A percentile compares a stretch with the other conserved stretches of the same genome.
phyloP scores from a whole-genome alignment of 2,329 filamentous ascomycete species.

The Botrytis byssoidea region DNA sequence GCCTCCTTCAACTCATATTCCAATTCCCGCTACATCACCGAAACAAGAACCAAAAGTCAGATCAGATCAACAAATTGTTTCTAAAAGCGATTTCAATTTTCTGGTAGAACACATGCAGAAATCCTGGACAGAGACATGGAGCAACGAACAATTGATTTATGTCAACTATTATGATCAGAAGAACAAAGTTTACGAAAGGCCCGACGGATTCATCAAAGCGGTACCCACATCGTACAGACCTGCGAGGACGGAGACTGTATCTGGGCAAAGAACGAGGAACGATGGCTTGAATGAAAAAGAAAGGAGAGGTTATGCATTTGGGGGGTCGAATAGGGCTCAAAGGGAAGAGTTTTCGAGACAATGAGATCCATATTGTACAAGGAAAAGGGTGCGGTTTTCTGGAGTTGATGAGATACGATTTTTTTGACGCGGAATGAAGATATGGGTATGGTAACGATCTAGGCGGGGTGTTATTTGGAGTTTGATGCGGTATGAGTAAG shows the following conservation, averaged over 20 bases:
- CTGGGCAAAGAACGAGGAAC: not conserved
- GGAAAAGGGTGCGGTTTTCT: not conserved
- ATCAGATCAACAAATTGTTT: slow-evolving; percentile 7
- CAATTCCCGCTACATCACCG: not conserved
- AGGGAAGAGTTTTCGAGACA: not conserved
- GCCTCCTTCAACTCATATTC: not conserved
- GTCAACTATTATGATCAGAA: slow-evolving; percentile 9
- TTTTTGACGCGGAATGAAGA: not conserved
- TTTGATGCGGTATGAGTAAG: not conserved
- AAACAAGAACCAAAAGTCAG: not conserved
- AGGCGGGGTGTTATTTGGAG: not conserved
- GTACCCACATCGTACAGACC: slow-evolving; percentile 1
- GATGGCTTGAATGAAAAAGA: not conserved
- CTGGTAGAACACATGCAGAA: slow-evolving; percentile 11
- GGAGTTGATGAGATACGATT: not conserved
- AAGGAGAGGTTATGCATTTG: not conserved
- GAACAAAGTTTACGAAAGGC: not conserved
- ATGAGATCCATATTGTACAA: slow-evolving; percentile 1
- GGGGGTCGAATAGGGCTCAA: no score
- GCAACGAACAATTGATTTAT: slow-evolving; percentile 6
- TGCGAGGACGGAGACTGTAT: not conserved
- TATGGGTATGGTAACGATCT: not conserved
- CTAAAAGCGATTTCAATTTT: not conserved
- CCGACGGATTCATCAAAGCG: slow-evolving; percentile 2
- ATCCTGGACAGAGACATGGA: slow-evolving; percentile 10